A percentile compares a stretch with the other conserved stretches of the same genome.
These are phyloP conservation scores for Daldinia eschscholtzii DNA, from an alignment of 2,329 filamentous ascomycete species.

Conservation along the genomic window DNA sequence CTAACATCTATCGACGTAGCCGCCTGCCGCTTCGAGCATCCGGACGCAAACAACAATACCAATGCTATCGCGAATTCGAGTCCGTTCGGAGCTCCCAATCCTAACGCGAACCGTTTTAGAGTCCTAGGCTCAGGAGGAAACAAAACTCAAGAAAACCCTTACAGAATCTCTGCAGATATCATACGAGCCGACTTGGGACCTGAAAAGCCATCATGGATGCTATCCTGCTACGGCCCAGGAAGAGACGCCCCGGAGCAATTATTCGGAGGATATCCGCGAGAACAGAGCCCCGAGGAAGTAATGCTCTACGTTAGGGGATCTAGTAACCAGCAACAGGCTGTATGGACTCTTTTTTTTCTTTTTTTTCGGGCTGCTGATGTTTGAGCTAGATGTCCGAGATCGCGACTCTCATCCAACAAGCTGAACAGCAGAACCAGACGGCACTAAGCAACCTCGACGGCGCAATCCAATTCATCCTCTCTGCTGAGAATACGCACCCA, in stretches of 20 bases:
- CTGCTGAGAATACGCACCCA: constrained; percentile 76
- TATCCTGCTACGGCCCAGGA: constrained; percentile 87
- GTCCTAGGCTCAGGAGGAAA: constrained; percentile 45
- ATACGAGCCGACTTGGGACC: constrained; percentile 76
- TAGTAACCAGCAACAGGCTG: constrained; percentile 57
- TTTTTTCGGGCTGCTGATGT: constrained; percentile 21
- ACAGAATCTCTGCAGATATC: constrained; percentile 67
- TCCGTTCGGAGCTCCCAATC: constrained; percentile 53
- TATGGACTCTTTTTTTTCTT: constrained; percentile 50
- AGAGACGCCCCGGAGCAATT: constrained; percentile 82
- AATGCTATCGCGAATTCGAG: constrained; percentile 44
- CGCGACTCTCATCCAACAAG: constrained; percentile 71
- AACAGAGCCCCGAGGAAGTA: constrained; percentile 91
- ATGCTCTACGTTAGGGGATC: constrained; percentile 75
- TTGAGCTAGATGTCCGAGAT: constrained; percentile 69
- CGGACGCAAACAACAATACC: neutral
- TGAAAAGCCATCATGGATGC: constrained; percentile 84
- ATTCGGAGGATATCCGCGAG: constrained; percentile 81
- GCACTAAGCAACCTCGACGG: constrained; percentile 77
- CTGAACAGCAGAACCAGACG: constrained; percentile 78
- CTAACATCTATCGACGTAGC: neutral
- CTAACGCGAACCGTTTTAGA: constrained; percentile 52
- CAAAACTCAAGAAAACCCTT: constrained; percentile 50
- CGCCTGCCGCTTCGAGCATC: constrained; percentile 1
- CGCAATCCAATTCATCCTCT: constrained; percentile 77